Percentiles rank a stretch among this genome's conserved stretches.
phyloP scores from a whole-genome alignment of 345 rosid species.

The Erodium maritimum region DNA sequence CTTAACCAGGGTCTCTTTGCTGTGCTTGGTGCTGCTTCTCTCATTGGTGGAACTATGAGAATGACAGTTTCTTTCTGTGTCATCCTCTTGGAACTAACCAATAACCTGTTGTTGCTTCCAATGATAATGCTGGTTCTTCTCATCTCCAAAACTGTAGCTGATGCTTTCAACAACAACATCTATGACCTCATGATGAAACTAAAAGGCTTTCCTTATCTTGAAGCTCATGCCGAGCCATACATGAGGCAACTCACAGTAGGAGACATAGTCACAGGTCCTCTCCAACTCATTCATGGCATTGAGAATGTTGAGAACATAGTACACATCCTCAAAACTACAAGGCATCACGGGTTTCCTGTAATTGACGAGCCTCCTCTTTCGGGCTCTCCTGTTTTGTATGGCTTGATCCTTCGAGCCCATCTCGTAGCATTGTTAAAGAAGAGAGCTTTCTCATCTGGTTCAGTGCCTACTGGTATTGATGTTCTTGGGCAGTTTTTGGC shows the following conservation, averaged over 20 bases:
- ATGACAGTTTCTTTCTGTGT: constrained; percentile 86
- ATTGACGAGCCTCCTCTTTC: constrained; percentile 49
- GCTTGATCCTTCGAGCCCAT: constrained; percentile 75
- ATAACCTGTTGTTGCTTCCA: constrained; percentile 72
- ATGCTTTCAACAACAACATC: constrained; percentile 69
- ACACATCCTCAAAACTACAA: constrained; percentile 57
- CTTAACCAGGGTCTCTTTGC: constrained; percentile 84
- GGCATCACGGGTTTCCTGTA: constrained; percentile 80
- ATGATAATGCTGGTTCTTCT: constrained; percentile 92
- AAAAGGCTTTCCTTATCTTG: constrained; percentile 82
- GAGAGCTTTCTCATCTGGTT: constrained; percentile 43
- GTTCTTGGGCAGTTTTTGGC: constrained; percentile 38
- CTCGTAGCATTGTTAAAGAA: constrained; percentile 61
- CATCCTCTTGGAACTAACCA: constrained; percentile 75
- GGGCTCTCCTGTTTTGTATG: constrained; percentile 40
- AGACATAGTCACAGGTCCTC: constrained; percentile 80
- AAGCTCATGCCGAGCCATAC: constrained; percentile 73
- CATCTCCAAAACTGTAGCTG: constrained; percentile 86
- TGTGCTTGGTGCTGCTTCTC: constrained; percentile 84
- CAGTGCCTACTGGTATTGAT: constrained; percentile 22
- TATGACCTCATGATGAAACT: constrained; percentile 81
- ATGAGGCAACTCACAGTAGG: constrained; percentile 80
- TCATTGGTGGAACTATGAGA: constrained; percentile 94
- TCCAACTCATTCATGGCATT: constrained; percentile 50
- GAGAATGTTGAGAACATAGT: constrained; percentile 70